Evolutionary conservation across 495 filamentous ascomycete species (phyloP), one percentile per base, ranked within the genome.

Genomic region (Penicillium desertorum): DNA sequence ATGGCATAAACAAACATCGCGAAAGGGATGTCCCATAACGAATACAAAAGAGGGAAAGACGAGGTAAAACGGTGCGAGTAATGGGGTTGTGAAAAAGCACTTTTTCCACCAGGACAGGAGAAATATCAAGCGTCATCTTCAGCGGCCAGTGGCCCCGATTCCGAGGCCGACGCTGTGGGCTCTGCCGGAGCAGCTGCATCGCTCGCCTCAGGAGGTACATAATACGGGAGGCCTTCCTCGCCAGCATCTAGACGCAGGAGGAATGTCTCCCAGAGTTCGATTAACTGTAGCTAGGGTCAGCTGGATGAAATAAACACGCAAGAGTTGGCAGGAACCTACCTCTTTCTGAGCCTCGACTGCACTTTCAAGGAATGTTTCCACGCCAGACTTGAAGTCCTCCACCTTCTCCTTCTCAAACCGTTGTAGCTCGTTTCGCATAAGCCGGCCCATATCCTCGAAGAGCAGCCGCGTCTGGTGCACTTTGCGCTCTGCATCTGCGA

Each of bases 221-320:
- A 92, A 64, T 88, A 90, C 0, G 86, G 87, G 36, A 85, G 81
- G 34, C 88, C 90, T 56, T 97, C 91, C 58, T 97, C 92, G 61
- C 94, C 92, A 29, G 91, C 87, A 65, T 98, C 95, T 11, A 98
- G 79, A 67, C 96, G 93, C 80, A 97, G 83, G 8, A 98, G 79
- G 79, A 95, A 98, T 3, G 94, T 97, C 71, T 98, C 94, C 94
- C 94, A 98, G 32, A 97, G 83, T 70, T 98, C 94, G 63, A 98
- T 98, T 63, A 98, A 81, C 94, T 98, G 64, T 17, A 50, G 9
- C 37, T 53, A 72, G 59, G 71, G 67, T 54, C 22, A 62, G 57
- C 12, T 58, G 9, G 8, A 51, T 45, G 45, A 41, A 45, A 47
- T 19, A n/a, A 14, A 10, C 3, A 48, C 2, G 51, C 5, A 25